A percentile compares a stretch with the other conserved stretches of the same genome.
Conservation (phyloP, 768 basidiomycete species). For the Gymnopilus dilepis region DNA sequence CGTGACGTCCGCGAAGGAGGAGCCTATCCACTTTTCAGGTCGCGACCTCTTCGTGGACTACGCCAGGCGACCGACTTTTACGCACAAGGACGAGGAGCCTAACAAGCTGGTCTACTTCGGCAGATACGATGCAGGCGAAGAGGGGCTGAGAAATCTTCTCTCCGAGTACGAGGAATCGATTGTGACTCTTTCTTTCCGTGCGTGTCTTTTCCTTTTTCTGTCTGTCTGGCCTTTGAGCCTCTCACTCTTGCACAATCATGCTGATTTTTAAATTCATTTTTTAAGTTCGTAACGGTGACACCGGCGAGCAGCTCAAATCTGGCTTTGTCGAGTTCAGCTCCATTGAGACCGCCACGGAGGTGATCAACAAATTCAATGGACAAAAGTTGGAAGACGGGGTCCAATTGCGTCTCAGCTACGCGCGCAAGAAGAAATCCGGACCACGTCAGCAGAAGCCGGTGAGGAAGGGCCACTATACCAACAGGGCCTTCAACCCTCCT, state of each 20-base stretch:
- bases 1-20: slow-evolving; percentile 39
- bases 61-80: not conserved
- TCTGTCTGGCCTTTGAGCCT: not conserved
- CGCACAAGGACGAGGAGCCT: slow-evolving; percentile 19
- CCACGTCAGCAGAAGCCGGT: not conserved
- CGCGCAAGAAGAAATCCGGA: slow-evolving; percentile 28
- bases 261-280: not conserved
- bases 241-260: not conserved
- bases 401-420: slow-evolving; percentile 45
- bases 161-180: slow-evolving; percentile 36
- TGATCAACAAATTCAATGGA: slow-evolving; percentile 48
- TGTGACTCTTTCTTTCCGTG: slow-evolving; percentile 35
- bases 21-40: slow-evolving; percentile 54
- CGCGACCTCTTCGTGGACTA: slow-evolving; percentile 50
- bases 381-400: slow-evolving; percentile 39
- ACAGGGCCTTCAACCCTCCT: too few relatives aligned
- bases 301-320: slow-evolving; percentile 32
- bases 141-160: slow-evolving; percentile 28
- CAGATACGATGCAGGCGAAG: slow-evolving; percentile 29
- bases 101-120: slow-evolving; percentile 38
- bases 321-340: slow-evolving; percentile 62
- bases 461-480: slow-evolving; percentile 1
- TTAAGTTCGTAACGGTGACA: slow-evolving; percentile 40
- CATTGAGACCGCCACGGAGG: slow-evolving; percentile 52
- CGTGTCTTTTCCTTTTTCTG: slow-evolving; percentile 20